A percentile compares a stretch with the other conserved stretches of the same genome.
phyloP scores from a whole-genome alignment of 1,284 basidiomycete genomes.

The Spongiforma sp. region DNA sequence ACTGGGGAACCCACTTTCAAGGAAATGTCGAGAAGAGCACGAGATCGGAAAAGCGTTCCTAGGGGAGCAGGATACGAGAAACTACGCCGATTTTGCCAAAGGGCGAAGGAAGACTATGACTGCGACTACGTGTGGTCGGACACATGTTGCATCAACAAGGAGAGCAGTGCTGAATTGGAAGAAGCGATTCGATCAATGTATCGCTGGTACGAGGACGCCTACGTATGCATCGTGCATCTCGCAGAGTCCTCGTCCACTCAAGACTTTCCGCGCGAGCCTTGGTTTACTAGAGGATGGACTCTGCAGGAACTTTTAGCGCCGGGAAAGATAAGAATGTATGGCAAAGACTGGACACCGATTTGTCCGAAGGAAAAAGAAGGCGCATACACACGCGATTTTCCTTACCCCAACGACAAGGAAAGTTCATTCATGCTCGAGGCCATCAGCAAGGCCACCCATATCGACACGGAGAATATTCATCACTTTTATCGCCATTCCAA shows the following conservation, averaged over 20 bases:
- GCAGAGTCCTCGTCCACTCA: conserved; percentile 8
- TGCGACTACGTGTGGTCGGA: conserved; percentile 28
- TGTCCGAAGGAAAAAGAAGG: no score
- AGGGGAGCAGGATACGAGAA: conserved; percentile 22
- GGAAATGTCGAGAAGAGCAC: conserved; percentile 2
- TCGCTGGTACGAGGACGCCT: conserved; percentile 22
- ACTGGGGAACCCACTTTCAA: conserved; percentile 18
- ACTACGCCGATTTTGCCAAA: conserved; percentile 18
- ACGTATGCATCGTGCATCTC: conserved; percentile 25
- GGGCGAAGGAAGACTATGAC: conserved; percentile 8
- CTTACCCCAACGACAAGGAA: no score
- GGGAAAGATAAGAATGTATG: conserved; percentile 20
- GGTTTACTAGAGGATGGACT: conserved; percentile 28
- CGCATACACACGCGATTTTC: no score
- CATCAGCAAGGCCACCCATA: no score
- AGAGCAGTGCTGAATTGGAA: conserved; percentile 29
- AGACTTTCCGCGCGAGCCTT: conserved; percentile 22
- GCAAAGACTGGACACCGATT: conserved; percentile 22
- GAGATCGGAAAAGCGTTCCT: not conserved
- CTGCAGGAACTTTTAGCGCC: conserved; percentile 28
- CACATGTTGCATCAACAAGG: conserved; percentile 30
- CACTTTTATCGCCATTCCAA: no score
- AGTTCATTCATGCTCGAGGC: no score
- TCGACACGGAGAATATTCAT: no score
- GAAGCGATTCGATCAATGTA: conserved; percentile 32